Conservation (phyloP, 306 rosid species). For the Quillaja saponaria region DNA sequence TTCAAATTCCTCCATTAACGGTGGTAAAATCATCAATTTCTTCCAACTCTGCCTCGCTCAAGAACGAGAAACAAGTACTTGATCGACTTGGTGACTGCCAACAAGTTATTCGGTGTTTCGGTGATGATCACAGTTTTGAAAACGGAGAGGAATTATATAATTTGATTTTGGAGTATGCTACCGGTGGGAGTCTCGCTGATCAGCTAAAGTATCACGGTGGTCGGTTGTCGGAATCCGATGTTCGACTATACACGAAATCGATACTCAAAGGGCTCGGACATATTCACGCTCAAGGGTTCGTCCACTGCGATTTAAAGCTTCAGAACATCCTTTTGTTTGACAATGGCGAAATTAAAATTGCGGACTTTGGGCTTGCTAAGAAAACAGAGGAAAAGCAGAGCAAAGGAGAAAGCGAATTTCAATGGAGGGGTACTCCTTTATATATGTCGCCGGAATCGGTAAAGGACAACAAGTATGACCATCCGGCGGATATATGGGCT, state of each 20-base stretch:
- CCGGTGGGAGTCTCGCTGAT: conserved; percentile 56
- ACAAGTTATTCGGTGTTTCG: conserved; percentile 46
- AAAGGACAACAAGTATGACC: conserved; percentile 54
- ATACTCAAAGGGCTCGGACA: conserved; percentile 49
- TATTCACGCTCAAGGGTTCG: conserved; percentile 65
- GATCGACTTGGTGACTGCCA: conserved; percentile 47
- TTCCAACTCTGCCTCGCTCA: conserved; percentile 33
- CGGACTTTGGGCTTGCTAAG: conserved; percentile 79
- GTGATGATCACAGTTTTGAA: conserved; percentile 47
- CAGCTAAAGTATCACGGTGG: conserved; percentile 52
- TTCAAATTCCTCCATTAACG: conserved; percentile 25
- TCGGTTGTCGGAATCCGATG: conserved; percentile 41
- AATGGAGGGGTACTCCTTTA: conserved; percentile 72
- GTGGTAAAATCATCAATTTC: conserved; percentile 59
- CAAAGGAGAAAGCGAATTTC: conserved; percentile 16
- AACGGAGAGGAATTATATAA: conserved; percentile 47
- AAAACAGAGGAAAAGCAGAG: conserved; percentile 33
- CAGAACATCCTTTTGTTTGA: conserved; percentile 64
- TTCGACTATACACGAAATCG: conserved; percentile 45
- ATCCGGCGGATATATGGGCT: conserved; percentile 75
- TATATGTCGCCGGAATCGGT: conserved; percentile 83
- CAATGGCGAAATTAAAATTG: conserved; percentile 52
- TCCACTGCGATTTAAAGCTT: conserved; percentile 85
- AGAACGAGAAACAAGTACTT: conserved; percentile 60
- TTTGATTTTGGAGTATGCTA: conserved; percentile 67